phyloP scores from a whole-genome alignment of 805 yeast genomes.

The Saccharomycopsis fibuligera region DNA sequence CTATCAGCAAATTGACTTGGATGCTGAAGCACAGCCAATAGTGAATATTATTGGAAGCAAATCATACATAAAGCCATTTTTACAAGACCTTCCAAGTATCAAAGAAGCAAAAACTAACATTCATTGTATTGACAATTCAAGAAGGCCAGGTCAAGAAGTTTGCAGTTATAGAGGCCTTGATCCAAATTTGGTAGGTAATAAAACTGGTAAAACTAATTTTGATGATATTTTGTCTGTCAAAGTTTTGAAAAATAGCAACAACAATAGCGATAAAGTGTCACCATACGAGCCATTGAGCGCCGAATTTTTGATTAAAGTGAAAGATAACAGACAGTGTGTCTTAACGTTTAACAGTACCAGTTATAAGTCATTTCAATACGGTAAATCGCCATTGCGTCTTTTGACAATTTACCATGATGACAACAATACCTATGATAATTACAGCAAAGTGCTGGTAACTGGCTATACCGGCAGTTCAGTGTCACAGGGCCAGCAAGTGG shows the following conservation, averaged over 20 bases:
- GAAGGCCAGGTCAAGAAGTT: constrained; percentile 41
- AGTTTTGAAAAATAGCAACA: constrained; percentile 43
- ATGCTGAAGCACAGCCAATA: constrained; percentile 27
- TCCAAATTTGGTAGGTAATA: constrained; percentile 41
- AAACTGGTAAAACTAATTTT: constrained; percentile 29
- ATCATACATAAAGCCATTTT: constrained; percentile 40
- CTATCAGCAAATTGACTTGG: constrained; percentile 52
- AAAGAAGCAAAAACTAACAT: constrained; percentile 31
- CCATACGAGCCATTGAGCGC: constrained; percentile 62
- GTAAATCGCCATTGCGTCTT: constrained; percentile 57
- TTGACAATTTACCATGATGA: constrained; percentile 44
- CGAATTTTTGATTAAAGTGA: constrained; percentile 50
- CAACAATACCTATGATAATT: constrained; percentile 11
- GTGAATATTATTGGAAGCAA: constrained; percentile 47
- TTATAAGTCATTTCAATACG: constrained; percentile 29
- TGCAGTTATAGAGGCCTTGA: constrained; percentile 48
- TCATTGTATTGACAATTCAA: constrained; percentile 28
- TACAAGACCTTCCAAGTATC: constrained; percentile 61
- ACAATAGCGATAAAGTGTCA: constrained; percentile 33
- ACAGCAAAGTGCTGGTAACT: too few relatives aligned
- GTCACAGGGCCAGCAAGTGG: not conserved
- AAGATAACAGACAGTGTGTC: constrained; percentile 59
- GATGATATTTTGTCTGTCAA: constrained; percentile 44
- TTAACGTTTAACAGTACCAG: constrained; percentile 49
- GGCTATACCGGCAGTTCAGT: not conserved